A percentile compares a stretch with the other conserved stretches of the same genome.
Conservation (phyloP, 2,329 filamentous ascomycete genomes). For the Fusarium domesticum region DNA sequence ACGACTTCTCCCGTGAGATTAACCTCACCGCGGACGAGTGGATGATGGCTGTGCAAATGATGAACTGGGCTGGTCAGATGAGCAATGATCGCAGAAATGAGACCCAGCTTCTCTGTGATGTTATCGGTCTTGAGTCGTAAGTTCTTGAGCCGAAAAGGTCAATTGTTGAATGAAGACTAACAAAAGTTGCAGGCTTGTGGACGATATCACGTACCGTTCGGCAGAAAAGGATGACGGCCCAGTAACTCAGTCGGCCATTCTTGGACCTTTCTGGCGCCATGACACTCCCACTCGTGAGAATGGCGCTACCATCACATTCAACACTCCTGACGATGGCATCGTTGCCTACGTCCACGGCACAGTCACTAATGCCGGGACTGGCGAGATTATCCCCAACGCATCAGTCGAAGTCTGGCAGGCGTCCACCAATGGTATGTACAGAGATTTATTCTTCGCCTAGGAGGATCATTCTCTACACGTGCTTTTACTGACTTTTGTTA, state of each 20-base stretch:
- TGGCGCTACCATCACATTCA: constrained; percentile 62
- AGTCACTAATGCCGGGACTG: constrained; percentile 54
- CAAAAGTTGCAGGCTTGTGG: constrained; percentile 56
- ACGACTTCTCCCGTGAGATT: constrained; percentile 78
- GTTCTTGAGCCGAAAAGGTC: constrained; percentile 12
- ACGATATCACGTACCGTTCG: constrained; percentile 72
- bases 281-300: constrained; percentile 69
- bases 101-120: constrained; percentile 68
- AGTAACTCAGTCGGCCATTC: constrained; percentile 72
- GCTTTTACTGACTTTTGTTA: not conserved
- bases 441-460: not conserved
- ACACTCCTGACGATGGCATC: constrained; percentile 48
- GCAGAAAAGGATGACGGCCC: constrained; percentile 43
- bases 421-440: constrained; percentile 60
- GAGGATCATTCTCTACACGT: not conserved
- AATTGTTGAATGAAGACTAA: too few relatives aligned
- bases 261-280: constrained; percentile 80
- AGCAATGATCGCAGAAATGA: constrained; percentile 69
- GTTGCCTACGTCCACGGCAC: constrained; percentile 63
- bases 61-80: constrained; percentile 63
- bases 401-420: constrained; percentile 78
- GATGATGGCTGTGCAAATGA: constrained; percentile 64
- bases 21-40: constrained; percentile 79
- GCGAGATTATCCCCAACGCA: constrained; percentile 61
- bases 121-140: constrained; percentile 69